Percentiles rank a stretch among this genome's conserved stretches.
Conservation (phyloP, 768 basidiomycete species). For the Psilocybe sp. region DNA sequence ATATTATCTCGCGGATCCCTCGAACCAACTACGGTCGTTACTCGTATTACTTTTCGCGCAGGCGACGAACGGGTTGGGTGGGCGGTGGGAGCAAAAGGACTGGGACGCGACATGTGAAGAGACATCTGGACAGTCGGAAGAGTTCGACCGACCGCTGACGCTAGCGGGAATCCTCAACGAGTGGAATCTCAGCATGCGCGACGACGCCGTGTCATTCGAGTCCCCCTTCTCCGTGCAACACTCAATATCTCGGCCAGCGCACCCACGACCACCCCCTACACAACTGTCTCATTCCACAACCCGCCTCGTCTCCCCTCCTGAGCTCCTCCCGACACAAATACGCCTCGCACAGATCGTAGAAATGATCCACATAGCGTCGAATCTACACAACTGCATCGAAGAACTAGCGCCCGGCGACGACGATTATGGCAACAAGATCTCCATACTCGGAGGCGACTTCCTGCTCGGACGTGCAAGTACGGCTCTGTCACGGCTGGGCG, state of each 20-base stretch:
- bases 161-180: slow-evolving; percentile 84
- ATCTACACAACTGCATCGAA: slow-evolving; percentile 90
- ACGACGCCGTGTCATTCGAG: slow-evolving; percentile 68
- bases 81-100: slow-evolving; percentile 54
- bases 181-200: slow-evolving; percentile 86
- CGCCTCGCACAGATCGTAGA: slow-evolving; percentile 95
- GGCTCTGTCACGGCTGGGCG: slow-evolving; percentile 83
- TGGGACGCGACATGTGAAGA: slow-evolving; percentile 62
- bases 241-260: slow-evolving; percentile 31
- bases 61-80: slow-evolving; percentile 89
- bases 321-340: slow-evolving; percentile 81
- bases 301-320: slow-evolving; percentile 28
- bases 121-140: slow-evolving; percentile 46
- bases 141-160: slow-evolving; percentile 78
- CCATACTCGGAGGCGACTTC: slow-evolving; percentile 94
- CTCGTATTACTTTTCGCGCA: slow-evolving; percentile 87
- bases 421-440: slow-evolving; percentile 86
- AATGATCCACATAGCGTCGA: slow-evolving; percentile 95
- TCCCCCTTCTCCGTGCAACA: slow-evolving; percentile 50
- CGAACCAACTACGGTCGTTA: slow-evolving; percentile 88
- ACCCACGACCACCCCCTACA: slow-evolving; percentile 24
- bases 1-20: slow-evolving; percentile 87
- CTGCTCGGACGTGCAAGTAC: slow-evolving; percentile 88
- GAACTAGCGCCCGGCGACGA: slow-evolving; percentile 66
- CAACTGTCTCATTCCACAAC: slow-evolving; percentile 16